These are phyloP conservation scores for Pyrenophora graminea DNA, from an alignment of 2,329 filamentous ascomycete genomes.

Conservation along the genomic window DNA sequence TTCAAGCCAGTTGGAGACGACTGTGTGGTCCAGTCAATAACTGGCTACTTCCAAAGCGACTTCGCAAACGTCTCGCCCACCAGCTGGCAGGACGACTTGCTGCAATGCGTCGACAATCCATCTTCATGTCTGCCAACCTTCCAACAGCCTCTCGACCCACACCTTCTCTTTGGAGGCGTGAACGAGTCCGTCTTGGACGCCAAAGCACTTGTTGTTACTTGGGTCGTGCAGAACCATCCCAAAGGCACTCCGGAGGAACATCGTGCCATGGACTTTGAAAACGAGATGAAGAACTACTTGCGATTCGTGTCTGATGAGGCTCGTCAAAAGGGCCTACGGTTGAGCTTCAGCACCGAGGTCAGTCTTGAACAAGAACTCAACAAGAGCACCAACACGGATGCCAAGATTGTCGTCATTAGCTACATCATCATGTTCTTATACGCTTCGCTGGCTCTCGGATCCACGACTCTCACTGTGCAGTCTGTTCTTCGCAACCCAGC, in stretches of 20 bases:
- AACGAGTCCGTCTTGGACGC: constrained; percentile 70
- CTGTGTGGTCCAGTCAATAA: constrained; percentile 92
- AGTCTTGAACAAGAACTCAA: constrained; percentile 95
- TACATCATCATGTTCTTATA: constrained; percentile 99
- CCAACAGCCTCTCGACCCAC: constrained; percentile 82
- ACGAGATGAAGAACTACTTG: constrained; percentile 73
- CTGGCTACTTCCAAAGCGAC: constrained; percentile 79
- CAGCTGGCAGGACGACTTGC: constrained; percentile 73
- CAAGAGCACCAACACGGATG: constrained; percentile 97
- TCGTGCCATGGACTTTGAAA: constrained; percentile 87
- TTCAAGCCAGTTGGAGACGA: constrained; percentile 89
- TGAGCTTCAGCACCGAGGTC: constrained; percentile 95
- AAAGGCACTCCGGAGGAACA: constrained; percentile 73
- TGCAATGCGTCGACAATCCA: constrained; percentile 75
- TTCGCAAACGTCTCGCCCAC: constrained; percentile 64
- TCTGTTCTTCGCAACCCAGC: constrained; percentile 82
- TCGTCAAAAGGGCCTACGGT: constrained; percentile 71
- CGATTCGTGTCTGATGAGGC: constrained; percentile 83
- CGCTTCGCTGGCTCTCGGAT: constrained; percentile 88
- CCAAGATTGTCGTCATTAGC: constrained; percentile 93
- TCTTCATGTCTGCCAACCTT: constrained; percentile 84
- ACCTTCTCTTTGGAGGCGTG: constrained; percentile 84
- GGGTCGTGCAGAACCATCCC: constrained; percentile 87
- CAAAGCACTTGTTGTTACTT: constrained; percentile 82
- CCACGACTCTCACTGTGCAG: constrained; percentile 76